Evolutionary conservation across 1,284 basidiomycete genomes (phyloP).

Genomic region (Amanita bisporigera): DNA sequence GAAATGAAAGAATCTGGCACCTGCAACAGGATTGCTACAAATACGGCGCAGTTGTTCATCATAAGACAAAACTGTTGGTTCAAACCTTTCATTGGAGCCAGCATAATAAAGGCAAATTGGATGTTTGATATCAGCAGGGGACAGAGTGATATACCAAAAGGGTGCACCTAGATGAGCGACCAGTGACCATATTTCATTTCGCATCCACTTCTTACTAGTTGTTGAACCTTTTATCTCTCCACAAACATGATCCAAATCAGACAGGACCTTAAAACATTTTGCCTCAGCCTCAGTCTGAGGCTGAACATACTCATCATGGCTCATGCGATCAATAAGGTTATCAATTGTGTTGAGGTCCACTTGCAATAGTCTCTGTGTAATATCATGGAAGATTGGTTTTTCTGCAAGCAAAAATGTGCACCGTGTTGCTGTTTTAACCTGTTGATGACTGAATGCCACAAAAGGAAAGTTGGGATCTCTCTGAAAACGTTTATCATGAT

Average conservation of each 20-base stretch:
- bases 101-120: conserved; percentile 43
- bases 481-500: conserved; percentile 50
- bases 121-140: conserved; percentile 40
- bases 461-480: conserved; percentile 44
- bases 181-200: conserved; percentile 45
- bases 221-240: conserved; percentile 39
- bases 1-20: conserved; percentile 39
- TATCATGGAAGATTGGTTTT: too few relatives aligned
- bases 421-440: conserved; percentile 39
- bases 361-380: too few relatives aligned
- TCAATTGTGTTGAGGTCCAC: too few relatives aligned
- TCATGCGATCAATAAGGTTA: too few relatives aligned
- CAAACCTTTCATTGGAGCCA: conserved; percentile 22
- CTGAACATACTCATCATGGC: neutral
- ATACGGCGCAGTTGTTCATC: conserved; percentile 20
- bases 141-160: conserved; percentile 44
- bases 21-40: conserved; percentile 39
- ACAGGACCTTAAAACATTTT: conserved; percentile 38
- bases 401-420: too few relatives aligned
- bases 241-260: conserved; percentile 42
- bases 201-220: conserved; percentile 40
- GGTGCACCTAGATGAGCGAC: conserved; percentile 40
- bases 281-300: conserved; percentile 29
- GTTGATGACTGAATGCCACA: conserved; percentile 48
- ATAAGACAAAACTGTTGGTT: conserved; percentile 13